Evolutionary conservation across 2,329 filamentous ascomycete genomes (phyloP).

Genomic region (Colletotrichum scovillei): DNA sequence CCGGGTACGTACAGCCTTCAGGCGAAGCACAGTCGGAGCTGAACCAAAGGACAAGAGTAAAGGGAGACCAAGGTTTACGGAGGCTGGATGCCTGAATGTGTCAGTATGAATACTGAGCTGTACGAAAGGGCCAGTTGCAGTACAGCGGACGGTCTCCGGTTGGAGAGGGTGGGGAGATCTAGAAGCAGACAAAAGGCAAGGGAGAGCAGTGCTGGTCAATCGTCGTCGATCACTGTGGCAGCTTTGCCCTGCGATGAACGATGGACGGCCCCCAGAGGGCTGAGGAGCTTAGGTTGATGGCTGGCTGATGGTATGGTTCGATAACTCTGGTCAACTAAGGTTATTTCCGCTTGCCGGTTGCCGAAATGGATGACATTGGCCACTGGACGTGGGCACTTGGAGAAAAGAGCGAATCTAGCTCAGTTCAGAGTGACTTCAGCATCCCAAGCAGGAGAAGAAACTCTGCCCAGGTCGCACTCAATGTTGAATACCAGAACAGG

Average conservation of each 20-base stretch:
- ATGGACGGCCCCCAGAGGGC: not conserved
- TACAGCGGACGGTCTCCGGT: slow-evolving; percentile 3
- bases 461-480: not conserved
- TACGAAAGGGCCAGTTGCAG: slow-evolving; percentile 2
- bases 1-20: slow-evolving; percentile 17
- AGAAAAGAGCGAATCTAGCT: not conserved
- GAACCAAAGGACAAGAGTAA: not conserved
- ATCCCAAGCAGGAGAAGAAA: slow-evolving; percentile 7
- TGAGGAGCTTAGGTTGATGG: not conserved
- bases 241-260: not conserved
- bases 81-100: not conserved
- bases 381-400: slow-evolving; percentile 5
- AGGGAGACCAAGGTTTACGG: slow-evolving; percentile 3
- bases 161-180: slow-evolving; percentile 10
- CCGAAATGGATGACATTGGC: slow-evolving; percentile 9
- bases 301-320: slow-evolving; percentile 16
- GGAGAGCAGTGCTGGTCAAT: slow-evolving; percentile 11
- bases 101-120: not conserved
- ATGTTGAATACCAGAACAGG: not conserved
- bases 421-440: slow-evolving; percentile 1
- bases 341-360: slow-evolving; percentile 28
- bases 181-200: not conserved
- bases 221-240: slow-evolving; percentile 5
- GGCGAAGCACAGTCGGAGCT: slow-evolving; percentile 10
- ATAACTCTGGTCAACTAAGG: slow-evolving; percentile 24